phyloP scores from a whole-genome alignment of 2,329 filamentous ascomycete genomes.

The Celoporthe dispersa region DNA sequence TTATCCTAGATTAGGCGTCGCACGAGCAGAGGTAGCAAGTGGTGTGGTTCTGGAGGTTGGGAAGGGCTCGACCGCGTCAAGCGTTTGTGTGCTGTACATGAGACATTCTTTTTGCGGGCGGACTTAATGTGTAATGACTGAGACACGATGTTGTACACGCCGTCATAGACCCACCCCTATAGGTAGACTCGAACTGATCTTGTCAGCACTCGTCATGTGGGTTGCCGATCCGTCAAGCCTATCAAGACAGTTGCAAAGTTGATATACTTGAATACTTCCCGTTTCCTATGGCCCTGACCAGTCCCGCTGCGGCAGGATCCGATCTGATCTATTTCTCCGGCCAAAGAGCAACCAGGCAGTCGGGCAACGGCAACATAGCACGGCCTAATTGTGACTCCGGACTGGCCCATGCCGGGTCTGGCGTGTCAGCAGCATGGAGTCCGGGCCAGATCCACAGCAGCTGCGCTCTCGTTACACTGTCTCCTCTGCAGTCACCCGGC shows the following conservation, averaged over 20 bases:
- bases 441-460: neutral
- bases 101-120: constrained; percentile 3
- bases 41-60: neutral
- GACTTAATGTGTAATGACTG: constrained; percentile 19
- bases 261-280: neutral
- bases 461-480: neutral
- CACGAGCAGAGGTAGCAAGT: neutral
- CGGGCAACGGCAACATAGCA: no score
- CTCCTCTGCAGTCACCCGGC: neutral
- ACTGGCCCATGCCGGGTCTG: neutral
- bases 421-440: neutral
- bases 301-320: neutral
- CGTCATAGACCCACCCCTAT: neutral
- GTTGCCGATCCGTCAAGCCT: neutral
- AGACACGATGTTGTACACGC: constrained; percentile 6
- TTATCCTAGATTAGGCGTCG: neutral
- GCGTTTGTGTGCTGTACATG: neutral
- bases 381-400: neutral
- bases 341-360: neutral
- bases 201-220: neutral
- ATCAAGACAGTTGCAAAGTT: neutral
- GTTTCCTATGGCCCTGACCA: neutral
- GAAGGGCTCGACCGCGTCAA: neutral
- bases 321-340: neutral
- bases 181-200: neutral